Base-by-base conservation (phyloP, 2,329 filamentous ascomycete genomes). In the Xylaria sp. region DNA sequence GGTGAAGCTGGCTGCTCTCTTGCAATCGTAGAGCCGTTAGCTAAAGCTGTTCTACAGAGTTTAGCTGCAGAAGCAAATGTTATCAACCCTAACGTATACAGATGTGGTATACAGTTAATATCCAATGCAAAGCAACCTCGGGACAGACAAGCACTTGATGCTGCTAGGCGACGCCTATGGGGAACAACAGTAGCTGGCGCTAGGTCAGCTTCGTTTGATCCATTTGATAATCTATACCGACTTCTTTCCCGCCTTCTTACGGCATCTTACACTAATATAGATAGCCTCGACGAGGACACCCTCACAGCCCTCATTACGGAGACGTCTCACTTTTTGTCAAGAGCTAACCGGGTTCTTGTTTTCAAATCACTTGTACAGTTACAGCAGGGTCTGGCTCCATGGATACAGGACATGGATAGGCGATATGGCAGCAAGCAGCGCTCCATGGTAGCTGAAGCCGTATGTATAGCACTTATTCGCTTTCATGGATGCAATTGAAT, bases 1-100 rank as follows among this genome's bases (percentile, higher is more conserved):
- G 92, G 93, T 2, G 89, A 93, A 70, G 87, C 88, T 18, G 90
- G 89, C 6, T 85, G 90, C 50, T 87, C 90, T 5, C 83, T 92
- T 59, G 86, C 88, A 28, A 84, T 94, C 1, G 83, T 94, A 48
- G 93, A 97, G 69, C 91, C 91, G 1, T 75, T 96, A 3, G 88
- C 92, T 0, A 90, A 88, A 73, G 75, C 80, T 1, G 73, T 91
- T 4, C 74, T 83, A 46, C 83, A 84, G 64, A 80, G 73, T 70
- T 73, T 77, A 1, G 60, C 75, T 31, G 20, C 67, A 2, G 68
- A 74, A 3, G 56, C 67, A 2, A 50, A 76, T 8, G 63, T 74
- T 2, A 34, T 76, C 4, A 81, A 76, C 23, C 72, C 77, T 0
- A 55, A 56, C 39, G 5, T 69, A 28, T 70, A 84, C 13, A 76